Conservation (phyloP, 768 basidiomycete genomes). For the Rhizopogon roseolus region DNA sequence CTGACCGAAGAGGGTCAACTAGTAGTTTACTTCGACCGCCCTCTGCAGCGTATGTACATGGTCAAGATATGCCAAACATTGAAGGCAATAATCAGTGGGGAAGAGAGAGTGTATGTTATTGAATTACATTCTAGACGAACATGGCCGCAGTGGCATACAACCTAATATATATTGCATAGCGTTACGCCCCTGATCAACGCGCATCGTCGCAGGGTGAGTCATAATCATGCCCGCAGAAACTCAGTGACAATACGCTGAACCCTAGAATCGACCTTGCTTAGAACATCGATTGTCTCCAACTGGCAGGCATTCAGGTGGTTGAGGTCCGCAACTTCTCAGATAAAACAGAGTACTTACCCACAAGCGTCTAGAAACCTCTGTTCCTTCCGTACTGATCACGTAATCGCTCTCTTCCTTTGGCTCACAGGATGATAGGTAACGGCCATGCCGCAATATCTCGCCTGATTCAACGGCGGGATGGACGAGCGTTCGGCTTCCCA, state of each 20-base stretch:
- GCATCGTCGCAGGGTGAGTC: not conserved
- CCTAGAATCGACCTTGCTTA: slow-evolving; percentile 12
- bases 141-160: not conserved
- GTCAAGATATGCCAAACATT: too few relatives aligned
- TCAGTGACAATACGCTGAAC: slow-evolving; percentile 10
- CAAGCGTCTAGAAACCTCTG: slow-evolving; percentile 20
- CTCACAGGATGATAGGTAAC: slow-evolving; percentile 23
- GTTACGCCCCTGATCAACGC: not conserved
- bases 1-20: too few relatives aligned
- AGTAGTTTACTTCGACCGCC: too few relatives aligned
- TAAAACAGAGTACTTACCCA: slow-evolving; percentile 25
- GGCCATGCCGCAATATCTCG: slow-evolving; percentile 14
- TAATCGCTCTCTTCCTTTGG: slow-evolving; percentile 29
- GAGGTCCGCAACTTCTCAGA: not conserved
- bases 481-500: slow-evolving; percentile 28
- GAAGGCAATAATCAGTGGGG: too few relatives aligned
- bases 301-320: not conserved
- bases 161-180: not conserved
- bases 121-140: not conserved
- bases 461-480: slow-evolving; percentile 21
- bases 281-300: slow-evolving; percentile 13
- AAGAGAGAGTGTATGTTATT: too few relatives aligned
- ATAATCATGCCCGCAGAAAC: not conserved
- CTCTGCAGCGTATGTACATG: too few relatives aligned
- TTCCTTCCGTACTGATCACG: slow-evolving; percentile 25